Base-by-base conservation (phyloP, 169 alveolate species). In the Eimeria acervulina region DNA sequence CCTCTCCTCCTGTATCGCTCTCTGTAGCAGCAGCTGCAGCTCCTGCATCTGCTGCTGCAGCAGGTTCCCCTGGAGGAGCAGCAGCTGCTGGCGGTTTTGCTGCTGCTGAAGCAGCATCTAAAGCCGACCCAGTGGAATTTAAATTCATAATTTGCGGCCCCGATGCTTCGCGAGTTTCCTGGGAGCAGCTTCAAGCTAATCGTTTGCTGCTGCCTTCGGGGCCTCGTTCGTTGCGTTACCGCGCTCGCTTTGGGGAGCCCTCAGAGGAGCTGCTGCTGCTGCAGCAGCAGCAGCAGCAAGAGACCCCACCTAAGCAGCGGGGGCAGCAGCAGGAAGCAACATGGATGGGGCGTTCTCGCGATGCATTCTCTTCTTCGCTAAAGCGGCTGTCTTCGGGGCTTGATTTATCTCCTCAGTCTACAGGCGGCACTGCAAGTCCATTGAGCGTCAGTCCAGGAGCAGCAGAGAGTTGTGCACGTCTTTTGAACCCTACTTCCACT, bases 321-420 rank as follows among this genome's bases (percentile, higher is more conserved):
- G 33, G 26, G 90, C 90, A 81, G 90, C 90, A 42, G 70, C 90
- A 47, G 28, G 90, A 81, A 33, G 90, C 90, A 26, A 47, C 90
- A 26, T 81, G 90, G 90, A 81, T 81, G 90, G 90, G 90, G 26
- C 66, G 90, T 13, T 10, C 72, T 13, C 8, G 70, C 26, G 90
- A 81, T 28, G 42, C 72, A 42, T 81, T 81, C 70, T 81, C 90
- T 51, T 81, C 90, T 36, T 81, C 90, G 21, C 70, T 81, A n/a
- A 81, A 47, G 70, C 88, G 88, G 19, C 63, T 78, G 38, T 38
- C 88, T 31, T 78, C 88, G 23, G 88, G 88, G 10, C 36, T 78
- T 10, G 88, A 78, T 42, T 40, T 78, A 17, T 78, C 88, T 31
- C 88, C 88, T 19, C 88, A 78, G 42, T 19, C 44, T 17, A 13